Conservation (phyloP, 1,284 basidiomycete genomes). For the Ganoderma resinaceum region DNA sequence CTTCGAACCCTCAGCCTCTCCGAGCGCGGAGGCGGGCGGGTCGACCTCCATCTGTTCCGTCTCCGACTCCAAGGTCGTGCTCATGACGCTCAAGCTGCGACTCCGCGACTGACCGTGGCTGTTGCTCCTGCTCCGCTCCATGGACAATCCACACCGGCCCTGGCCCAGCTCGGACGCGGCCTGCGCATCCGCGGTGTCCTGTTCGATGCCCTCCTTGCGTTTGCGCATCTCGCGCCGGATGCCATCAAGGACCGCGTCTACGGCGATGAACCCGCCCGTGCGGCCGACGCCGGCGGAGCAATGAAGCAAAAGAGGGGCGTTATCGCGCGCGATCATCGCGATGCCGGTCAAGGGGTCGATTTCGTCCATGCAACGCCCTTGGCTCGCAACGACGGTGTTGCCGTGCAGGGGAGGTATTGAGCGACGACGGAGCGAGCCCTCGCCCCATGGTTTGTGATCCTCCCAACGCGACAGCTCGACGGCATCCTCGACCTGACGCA, state of each 20-base stretch:
- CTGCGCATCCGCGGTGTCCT: constrained; percentile 28
- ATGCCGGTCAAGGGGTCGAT: constrained; percentile 60
- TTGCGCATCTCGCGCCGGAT: constrained; percentile 68
- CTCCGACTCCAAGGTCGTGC: constrained; percentile 25
- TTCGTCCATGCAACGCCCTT: constrained; percentile 26
- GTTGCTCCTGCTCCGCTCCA: constrained; percentile 15
- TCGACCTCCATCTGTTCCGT: constrained; percentile 42
- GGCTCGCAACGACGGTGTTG: constrained; percentile 19
- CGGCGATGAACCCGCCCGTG: constrained; percentile 90
- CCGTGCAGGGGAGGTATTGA: constrained; percentile 11
- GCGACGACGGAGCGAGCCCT: constrained; percentile 38
- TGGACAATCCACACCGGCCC: constrained; percentile 19
- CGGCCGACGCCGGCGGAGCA: constrained; percentile 93
- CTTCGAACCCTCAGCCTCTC: constrained; percentile 26
- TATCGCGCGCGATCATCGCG: constrained; percentile 53
- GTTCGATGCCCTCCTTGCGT: constrained; percentile 31
- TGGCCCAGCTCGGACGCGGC: constrained; percentile 22
- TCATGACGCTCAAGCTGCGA: constrained; percentile 30
- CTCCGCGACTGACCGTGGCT: constrained; percentile 25
- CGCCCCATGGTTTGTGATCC: constrained; percentile 46
- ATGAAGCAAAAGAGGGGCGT: constrained; percentile 70
- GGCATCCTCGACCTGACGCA: constrained; percentile 66
- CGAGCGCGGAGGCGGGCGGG: constrained; percentile 23
- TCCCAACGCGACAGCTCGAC: constrained; percentile 59
- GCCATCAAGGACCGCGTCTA: constrained; percentile 87